Evolutionary conservation across 1,284 basidiomycete genomes (phyloP).

Genomic region (Fistulinella cinereoalba): DNA sequence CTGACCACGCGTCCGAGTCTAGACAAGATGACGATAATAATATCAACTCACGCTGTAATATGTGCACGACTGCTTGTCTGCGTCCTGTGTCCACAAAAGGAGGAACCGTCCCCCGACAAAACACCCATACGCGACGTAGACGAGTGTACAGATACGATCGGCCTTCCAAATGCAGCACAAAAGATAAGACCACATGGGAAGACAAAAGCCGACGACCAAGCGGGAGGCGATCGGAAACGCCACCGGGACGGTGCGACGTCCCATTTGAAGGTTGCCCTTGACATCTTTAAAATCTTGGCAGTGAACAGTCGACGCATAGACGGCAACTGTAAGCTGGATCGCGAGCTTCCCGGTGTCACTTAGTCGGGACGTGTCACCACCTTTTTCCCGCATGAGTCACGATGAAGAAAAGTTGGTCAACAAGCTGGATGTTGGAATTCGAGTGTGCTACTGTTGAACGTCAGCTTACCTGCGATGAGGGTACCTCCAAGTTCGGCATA

Average conservation of each 20-base stretch:
- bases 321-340: constrained; percentile 25
- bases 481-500: constrained; percentile 40
- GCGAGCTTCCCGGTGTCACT: constrained; percentile 26
- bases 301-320: constrained; percentile 38
- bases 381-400: constrained; percentile 5
- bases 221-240: constrained; percentile 31
- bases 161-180: constrained; percentile 28
- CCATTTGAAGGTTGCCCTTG: constrained; percentile 33
- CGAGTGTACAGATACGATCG: constrained; percentile 19
- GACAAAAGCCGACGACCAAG: constrained; percentile 22
- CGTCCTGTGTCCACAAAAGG: constrained; percentile 18
- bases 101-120: constrained; percentile 31
- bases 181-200: constrained; percentile 24
- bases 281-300: constrained; percentile 43
- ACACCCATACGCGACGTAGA: constrained; percentile 28
- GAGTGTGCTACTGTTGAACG: neutral
- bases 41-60: constrained; percentile 30
- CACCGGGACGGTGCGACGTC: constrained; percentile 38
- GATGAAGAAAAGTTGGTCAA: too few species aligned
- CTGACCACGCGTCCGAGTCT: too few species aligned
- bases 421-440: neutral
- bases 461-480: constrained; percentile 34
- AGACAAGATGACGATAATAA: too few species aligned
- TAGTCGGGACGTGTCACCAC: constrained; percentile 11
- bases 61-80: constrained; percentile 33